These are phyloP conservation scores for Triticum urartu DNA, from an alignment of 176 grass and related monocot genomes.

Conservation along the genomic window DNA sequence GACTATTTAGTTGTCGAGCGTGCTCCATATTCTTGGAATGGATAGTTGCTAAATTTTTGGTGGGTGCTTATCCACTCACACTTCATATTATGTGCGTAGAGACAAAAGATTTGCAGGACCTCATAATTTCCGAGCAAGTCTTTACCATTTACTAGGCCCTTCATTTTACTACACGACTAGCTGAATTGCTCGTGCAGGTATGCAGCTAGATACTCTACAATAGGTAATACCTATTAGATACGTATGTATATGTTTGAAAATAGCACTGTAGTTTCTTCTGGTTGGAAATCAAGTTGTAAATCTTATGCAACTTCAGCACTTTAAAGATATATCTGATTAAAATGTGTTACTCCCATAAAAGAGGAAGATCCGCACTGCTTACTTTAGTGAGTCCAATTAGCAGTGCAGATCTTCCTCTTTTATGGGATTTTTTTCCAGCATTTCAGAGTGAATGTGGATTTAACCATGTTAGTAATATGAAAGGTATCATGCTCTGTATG, in stretches of 20 bases:
- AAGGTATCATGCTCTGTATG: background rate
- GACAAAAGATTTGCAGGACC: background rate
- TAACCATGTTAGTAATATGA: background rate
- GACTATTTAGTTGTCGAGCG: slow-evolving; percentile 93
- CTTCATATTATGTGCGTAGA: slow-evolving; percentile 13
- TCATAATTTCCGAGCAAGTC: slow-evolving; percentile 27
- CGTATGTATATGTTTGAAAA: background rate
- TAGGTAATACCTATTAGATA: background rate
- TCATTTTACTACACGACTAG: slow-evolving; percentile 2
- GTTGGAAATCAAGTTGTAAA: background rate
- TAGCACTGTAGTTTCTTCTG: background rate
- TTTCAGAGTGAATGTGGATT: background rate
- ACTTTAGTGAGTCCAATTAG: no score
- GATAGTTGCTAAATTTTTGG: slow-evolving; percentile 31
- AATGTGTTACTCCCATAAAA: background rate
- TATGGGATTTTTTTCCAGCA: background rate
- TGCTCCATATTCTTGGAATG: slow-evolving; percentile 82
- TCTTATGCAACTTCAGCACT: background rate
- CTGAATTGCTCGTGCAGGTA: background rate
- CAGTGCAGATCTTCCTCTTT: background rate
- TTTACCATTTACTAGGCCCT: slow-evolving; percentile 5
- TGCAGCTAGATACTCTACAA: background rate
- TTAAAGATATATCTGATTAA: background rate
- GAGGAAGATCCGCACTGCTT: no score
- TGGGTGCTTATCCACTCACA: background rate